Evolutionary conservation across 164 flowering plant species (phyloP).

Genomic region (Stephania cephalantha): DNA sequence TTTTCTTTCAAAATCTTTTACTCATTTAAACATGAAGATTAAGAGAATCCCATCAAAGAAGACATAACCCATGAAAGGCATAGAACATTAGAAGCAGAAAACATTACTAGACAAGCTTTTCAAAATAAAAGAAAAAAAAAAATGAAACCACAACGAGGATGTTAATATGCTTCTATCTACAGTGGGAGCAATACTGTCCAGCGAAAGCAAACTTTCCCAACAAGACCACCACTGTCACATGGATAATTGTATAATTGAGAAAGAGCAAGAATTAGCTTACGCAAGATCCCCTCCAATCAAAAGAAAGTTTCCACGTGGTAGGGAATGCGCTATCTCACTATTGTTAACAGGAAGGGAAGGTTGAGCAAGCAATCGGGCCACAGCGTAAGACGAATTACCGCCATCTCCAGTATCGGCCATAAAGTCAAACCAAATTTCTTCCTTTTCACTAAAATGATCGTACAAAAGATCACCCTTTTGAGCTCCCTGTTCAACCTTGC

Average conservation of each 20-base stretch:
- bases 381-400: conserved; percentile 89
- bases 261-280: conserved; percentile 45
- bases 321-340: conserved; percentile 28
- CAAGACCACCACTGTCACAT: neutral
- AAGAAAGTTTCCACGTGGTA: conserved; percentile 78
- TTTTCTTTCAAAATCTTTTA: neutral
- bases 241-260: neutral
- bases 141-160: neutral
- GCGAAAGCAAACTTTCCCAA: neutral
- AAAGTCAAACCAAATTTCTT: conserved; percentile 96
- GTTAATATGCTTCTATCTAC: neutral
- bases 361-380: conserved; percentile 91
- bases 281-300: conserved; percentile 99
- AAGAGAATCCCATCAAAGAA: neutral
- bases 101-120: neutral
- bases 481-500: conserved; percentile 49
- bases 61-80: neutral
- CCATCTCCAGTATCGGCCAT: conserved; percentile 99
- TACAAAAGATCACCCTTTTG: conserved; percentile 53
- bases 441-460: conserved; percentile 70
- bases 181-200: neutral
- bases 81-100: neutral
- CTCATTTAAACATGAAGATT: neutral
- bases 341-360: conserved; percentile 41
- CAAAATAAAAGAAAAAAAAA: neutral